Percentiles rank a stretch among this genome's conserved stretches.
phyloP scores from a whole-genome alignment of 2,329 filamentous ascomycete genomes.

The Clarireedia sp. region DNA sequence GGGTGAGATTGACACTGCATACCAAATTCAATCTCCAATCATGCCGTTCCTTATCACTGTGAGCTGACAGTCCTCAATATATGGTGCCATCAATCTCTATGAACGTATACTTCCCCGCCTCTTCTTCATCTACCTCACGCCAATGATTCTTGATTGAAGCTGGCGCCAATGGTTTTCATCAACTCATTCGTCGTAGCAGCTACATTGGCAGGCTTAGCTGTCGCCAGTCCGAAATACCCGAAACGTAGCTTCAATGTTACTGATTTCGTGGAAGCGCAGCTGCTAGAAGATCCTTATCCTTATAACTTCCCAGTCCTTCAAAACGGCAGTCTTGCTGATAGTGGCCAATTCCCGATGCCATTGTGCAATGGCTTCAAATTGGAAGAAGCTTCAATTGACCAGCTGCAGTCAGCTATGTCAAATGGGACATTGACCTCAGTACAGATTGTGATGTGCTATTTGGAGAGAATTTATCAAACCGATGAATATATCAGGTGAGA shows the following conservation, averaged over 20 bases:
- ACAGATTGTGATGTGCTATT: constrained; percentile 54
- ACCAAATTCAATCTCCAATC: not conserved
- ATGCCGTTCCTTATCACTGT: not conserved
- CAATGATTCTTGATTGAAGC: not conserved
- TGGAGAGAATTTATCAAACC: constrained; percentile 52
- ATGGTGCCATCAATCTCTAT: not conserved
- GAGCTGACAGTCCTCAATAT: not conserved
- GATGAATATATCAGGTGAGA: constrained; percentile 54
- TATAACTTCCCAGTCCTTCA: constrained; percentile 34
- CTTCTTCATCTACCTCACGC: not conserved
- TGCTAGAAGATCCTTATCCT: constrained; percentile 27
- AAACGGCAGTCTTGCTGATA: constrained; percentile 23
- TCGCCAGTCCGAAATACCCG: not conserved
- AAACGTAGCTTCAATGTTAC: constrained; percentile 1
- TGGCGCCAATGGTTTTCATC: not conserved
- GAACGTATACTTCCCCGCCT: not conserved
- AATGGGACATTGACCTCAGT: constrained; percentile 48
- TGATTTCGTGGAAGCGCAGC: constrained; percentile 27
- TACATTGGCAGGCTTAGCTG: not conserved
- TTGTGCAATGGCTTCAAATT: constrained; percentile 51
- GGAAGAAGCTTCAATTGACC: constrained; percentile 62
- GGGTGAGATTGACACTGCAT: not conserved
- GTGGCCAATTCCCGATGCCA: constrained; percentile 50
- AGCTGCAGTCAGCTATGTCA: constrained; percentile 52
- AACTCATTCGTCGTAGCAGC: not conserved